A percentile compares a stretch with the other conserved stretches of the same genome.
phyloP scores from a whole-genome alignment of 1,284 basidiomycete species.

The Naganishia sp. region DNA sequence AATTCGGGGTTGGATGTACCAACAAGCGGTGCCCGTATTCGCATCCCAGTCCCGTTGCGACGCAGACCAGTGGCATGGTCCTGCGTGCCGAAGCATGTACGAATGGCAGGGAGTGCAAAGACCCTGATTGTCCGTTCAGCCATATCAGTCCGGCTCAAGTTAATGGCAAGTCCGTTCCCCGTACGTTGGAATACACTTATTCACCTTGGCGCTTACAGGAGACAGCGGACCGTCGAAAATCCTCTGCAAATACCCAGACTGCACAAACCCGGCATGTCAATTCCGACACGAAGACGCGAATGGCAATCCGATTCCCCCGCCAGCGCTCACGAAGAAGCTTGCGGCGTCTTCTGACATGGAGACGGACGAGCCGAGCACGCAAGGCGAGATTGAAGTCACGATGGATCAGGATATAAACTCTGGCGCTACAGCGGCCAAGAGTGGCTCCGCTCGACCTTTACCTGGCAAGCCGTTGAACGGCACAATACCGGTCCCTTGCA shows the following conservation, averaged over 20 bases:
- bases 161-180: slow-evolving; percentile 52
- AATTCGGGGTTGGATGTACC: slow-evolving; percentile 82
- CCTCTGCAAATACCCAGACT: slow-evolving; percentile 53
- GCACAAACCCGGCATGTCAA: slow-evolving; percentile 53
- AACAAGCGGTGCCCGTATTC: slow-evolving; percentile 83
- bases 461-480: slow-evolving; percentile 32
- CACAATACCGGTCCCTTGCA: slow-evolving; percentile 30
- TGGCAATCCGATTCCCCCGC: slow-evolving; percentile 53
- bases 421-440: slow-evolving; percentile 5
- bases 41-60: slow-evolving; percentile 88
- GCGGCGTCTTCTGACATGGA: slow-evolving; percentile 20
- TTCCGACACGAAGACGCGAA: slow-evolving; percentile 53
- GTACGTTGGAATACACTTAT: neutral
- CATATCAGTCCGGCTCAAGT: slow-evolving; percentile 82
- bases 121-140: slow-evolving; percentile 83
- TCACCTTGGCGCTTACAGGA: neutral
- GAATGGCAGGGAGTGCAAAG: slow-evolving; percentile 78
- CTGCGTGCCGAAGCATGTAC: slow-evolving; percentile 81
- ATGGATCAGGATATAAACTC: slow-evolving; percentile 14
- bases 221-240: slow-evolving; percentile 46
- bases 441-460: slow-evolving; percentile 6
- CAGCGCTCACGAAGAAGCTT: slow-evolving; percentile 41
- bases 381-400: slow-evolving; percentile 32
- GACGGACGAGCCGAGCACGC: slow-evolving; percentile 24
- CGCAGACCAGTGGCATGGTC: slow-evolving; percentile 86